Base-by-base conservation (phyloP, 2,329 filamentous ascomycete genomes). In the Nothomitra cinnamomea region DNA sequence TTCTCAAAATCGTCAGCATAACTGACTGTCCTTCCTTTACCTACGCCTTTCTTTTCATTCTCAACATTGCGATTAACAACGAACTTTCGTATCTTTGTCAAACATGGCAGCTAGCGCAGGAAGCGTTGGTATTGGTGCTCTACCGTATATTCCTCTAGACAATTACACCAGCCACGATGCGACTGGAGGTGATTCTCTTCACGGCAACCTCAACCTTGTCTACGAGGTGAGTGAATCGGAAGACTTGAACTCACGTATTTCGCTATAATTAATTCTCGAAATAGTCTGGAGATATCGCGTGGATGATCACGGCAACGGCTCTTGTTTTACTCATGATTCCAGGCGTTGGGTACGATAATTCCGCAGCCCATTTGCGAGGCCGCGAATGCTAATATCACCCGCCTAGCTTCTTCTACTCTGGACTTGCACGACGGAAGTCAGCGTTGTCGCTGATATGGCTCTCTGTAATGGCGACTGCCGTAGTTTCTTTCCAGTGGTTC, bases 241-340 rank as follows among this genome's bases (percentile, higher is more conserved):
- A 7, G 43, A 25, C 22, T 36, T 49, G 17, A 12, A 28, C 15
- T 42, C 10, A 17, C 52, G 3, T n/a, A 8, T n/a, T 15, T 12
- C 24, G 24, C n/a, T 43, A 22, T n/a, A 3, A 21, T 22, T 41
- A 38, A 42, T 40, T n/a, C 28, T 38, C 22, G 4, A 10, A 22
- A 1, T 60, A 90, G 82, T 76, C 81, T 56, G 88, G 87, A 63
- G 80, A 94, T 69, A 80, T 94, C 63, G 79, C 83, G 55, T 95
- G 86, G 82, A 78, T 94, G 64, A 73, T 88, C 62, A 79, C 80
- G 53, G 80, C 79, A 35, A 78, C 87, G 2, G 86, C 85, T 15
- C 78, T 94, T 50, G 87, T 94, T 55, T 73, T 94, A 60, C 80
- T 94, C 64, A 94, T 94, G 87, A 87, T 94, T 66, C 88, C 88